Percentiles rank a stretch among this genome's conserved stretches.
Conservation (phyloP, 208 protist species). For the Borovskyia barvae region DNA sequence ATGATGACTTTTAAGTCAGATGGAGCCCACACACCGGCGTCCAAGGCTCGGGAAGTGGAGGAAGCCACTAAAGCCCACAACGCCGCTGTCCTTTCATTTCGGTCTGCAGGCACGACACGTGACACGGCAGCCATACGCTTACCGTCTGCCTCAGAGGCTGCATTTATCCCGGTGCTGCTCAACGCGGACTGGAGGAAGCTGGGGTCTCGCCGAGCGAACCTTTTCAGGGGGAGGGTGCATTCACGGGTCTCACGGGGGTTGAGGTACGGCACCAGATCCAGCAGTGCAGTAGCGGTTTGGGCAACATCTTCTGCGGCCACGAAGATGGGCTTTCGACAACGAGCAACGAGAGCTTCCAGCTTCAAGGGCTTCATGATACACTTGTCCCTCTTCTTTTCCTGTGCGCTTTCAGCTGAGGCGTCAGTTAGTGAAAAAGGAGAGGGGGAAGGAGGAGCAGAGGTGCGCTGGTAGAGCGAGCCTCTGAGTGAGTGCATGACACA, state of each 20-base stretch:
- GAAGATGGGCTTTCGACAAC: conserved; percentile 33
- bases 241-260: conserved; percentile 18
- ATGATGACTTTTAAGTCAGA: conserved; percentile 17
- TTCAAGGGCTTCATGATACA: neutral
- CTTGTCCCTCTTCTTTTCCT: neutral
- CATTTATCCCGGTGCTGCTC: conserved; percentile 1
- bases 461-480: neutral
- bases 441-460: too few species aligned
- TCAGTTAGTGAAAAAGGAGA: too few species aligned
- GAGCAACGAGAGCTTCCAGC: conserved; percentile 14
- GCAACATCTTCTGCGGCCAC: conserved; percentile 37
- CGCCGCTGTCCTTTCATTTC: neutral
- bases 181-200: conserved; percentile 13
- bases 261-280: conserved; percentile 41
- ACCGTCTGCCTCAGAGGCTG: conserved; percentile 1
- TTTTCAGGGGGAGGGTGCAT: conserved; percentile 11
- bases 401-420: too few species aligned
- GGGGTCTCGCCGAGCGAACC: conserved; percentile 16
- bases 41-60: neutral
- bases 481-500: neutral
- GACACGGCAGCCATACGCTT: conserved; percentile 9
- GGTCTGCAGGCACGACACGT: conserved; percentile 6
- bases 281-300: conserved; percentile 26
- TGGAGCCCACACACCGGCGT: conserved; percentile 9
- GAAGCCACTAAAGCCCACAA: conserved; percentile 8